phyloP scores from a whole-genome alignment of 148 eudicot genomes.

The Rhododendron williamsianum region DNA sequence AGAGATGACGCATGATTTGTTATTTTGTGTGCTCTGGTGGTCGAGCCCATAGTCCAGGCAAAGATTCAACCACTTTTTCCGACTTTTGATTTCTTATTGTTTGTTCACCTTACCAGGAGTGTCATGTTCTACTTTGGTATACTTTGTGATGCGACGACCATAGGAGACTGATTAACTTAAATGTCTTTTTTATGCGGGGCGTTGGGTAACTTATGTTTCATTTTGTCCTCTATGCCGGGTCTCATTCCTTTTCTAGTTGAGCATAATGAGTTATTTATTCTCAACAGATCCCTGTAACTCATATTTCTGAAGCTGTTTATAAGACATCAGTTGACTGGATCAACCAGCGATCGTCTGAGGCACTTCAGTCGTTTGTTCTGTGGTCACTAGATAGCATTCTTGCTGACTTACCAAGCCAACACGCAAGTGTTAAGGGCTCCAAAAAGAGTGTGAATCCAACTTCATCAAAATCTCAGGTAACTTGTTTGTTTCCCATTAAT shows the following conservation, averaged over 20 bases:
- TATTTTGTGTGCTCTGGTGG: not conserved
- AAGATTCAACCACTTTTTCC: not conserved
- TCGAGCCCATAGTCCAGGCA: not conserved
- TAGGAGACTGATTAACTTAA: not conserved
- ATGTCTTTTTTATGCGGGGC: not conserved
- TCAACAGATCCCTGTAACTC: slow-evolving; percentile 57
- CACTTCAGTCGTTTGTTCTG: slow-evolving; percentile 51
- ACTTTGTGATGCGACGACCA: not conserved
- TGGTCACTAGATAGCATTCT: slow-evolving; percentile 61
- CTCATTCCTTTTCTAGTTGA: not conserved
- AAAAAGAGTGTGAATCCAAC: slow-evolving; percentile 53
- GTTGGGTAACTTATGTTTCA: not conserved
- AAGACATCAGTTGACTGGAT: slow-evolving; percentile 78
- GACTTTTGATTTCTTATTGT: not conserved
- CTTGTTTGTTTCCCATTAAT: not conserved
- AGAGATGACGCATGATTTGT: not conserved
- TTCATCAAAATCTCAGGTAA: slow-evolving; percentile 77
- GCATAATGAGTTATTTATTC: slow-evolving; percentile 9
- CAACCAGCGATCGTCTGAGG: slow-evolving; percentile 44
- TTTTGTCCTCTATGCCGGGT: not conserved
- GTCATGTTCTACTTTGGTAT: not conserved
- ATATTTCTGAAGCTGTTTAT: slow-evolving; percentile 60
- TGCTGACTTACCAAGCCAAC: slow-evolving; percentile 51
- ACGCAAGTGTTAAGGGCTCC: slow-evolving; percentile 43
- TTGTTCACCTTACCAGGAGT: not conserved